These are phyloP conservation scores for Penicillium sp. DNA, from an alignment of 2,329 filamentous ascomycete genomes.

Conservation along the genomic window DNA sequence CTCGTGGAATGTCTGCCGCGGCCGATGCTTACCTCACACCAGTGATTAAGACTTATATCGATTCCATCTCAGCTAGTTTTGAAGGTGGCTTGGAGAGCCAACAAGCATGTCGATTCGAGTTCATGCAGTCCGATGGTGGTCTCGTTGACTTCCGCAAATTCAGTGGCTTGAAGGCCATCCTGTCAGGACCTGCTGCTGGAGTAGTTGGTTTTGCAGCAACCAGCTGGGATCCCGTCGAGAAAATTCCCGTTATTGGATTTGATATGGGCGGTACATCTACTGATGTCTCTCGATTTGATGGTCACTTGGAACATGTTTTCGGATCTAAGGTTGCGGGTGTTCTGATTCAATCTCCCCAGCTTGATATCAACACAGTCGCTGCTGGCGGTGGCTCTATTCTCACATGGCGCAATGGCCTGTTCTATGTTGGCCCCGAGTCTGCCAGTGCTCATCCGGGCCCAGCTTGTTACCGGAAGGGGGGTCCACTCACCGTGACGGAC, in stretches of 20 bases:
- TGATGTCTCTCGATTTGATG: conserved; percentile 83
- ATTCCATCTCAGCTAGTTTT: conserved; percentile 64
- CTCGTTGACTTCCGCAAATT: conserved; percentile 65
- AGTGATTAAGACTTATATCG: conserved; percentile 75
- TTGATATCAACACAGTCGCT: conserved; percentile 94
- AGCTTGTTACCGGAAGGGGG: conserved; percentile 89
- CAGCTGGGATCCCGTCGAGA: conserved; percentile 81
- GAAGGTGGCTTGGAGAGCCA: conserved; percentile 78
- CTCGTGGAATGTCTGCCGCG: conserved; percentile 75
- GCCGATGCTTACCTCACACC: conserved; percentile 81
- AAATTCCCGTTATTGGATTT: conserved; percentile 87
- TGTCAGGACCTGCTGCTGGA: conserved; percentile 90
- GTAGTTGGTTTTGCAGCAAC: conserved; percentile 93
- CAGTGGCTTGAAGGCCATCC: conserved; percentile 81
- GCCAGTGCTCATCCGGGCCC: conserved; percentile 89
- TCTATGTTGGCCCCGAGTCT: conserved; percentile 89
- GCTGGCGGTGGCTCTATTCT: conserved; percentile 73
- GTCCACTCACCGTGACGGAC: conserved; percentile 87
- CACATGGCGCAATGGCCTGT: conserved; percentile 87
- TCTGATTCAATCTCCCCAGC: conserved; percentile 86
- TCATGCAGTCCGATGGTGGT: conserved; percentile 90
- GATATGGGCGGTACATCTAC: conserved; percentile 96
- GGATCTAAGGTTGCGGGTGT: conserved; percentile 94
- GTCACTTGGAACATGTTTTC: conserved; percentile 89
- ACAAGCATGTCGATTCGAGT: conserved; percentile 77